Evolutionary conservation across 805 yeast genomes (phyloP).

Genomic region (Cyberlindnera saturnus): DNA sequence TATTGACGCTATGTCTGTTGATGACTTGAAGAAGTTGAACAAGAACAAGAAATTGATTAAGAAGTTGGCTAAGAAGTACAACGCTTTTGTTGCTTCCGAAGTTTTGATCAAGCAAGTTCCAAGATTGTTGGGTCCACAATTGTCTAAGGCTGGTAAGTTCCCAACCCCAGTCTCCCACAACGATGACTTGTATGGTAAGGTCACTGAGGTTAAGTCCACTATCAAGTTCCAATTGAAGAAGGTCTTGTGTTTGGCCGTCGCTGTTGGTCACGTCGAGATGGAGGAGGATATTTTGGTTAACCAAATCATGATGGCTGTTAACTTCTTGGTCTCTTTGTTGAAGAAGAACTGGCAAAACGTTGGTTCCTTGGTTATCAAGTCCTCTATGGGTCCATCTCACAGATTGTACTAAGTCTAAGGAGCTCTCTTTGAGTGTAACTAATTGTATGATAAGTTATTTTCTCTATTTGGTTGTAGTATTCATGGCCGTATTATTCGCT

Average conservation of each 20-base stretch:
- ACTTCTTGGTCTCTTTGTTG: constrained; percentile 98
- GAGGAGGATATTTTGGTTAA: constrained; percentile 91
- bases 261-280: constrained; percentile 99
- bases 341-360: constrained; percentile 99
- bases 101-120: constrained; percentile 99
- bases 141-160: constrained; percentile 99
- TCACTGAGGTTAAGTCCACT: constrained; percentile 97
- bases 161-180: constrained; percentile 99
- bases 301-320: constrained; percentile 97
- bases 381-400: constrained; percentile 99
- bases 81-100: constrained; percentile 99
- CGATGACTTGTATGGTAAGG: constrained; percentile 95
- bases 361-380: constrained; percentile 98
- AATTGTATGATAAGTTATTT: no score
- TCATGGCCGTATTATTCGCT: no score
- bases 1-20: constrained; percentile 99
- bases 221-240: constrained; percentile 99
- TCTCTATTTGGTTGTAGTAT: no score
- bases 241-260: constrained; percentile 99
- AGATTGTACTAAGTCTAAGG: constrained; percentile 80
- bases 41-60: constrained; percentile 99
- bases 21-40: constrained; percentile 99
- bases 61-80: constrained; percentile 99
- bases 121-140: constrained; percentile 99
- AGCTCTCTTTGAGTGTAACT: not conserved